Evolutionary conservation across 768 basidiomycete species (phyloP).

Genomic region (Suillus clintonianus): DNA sequence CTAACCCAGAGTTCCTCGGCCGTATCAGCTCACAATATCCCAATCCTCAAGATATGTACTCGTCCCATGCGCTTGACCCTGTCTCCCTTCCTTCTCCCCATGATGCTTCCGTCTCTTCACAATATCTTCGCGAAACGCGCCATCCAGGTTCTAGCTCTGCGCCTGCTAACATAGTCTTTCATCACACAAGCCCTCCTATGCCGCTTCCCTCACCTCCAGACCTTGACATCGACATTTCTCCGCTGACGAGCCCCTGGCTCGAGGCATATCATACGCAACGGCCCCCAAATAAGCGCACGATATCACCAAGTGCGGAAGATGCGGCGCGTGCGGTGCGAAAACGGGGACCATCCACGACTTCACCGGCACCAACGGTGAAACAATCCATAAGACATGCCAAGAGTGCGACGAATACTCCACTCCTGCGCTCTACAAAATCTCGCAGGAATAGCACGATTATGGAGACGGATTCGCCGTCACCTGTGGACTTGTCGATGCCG

Average conservation of each 20-base stretch:
- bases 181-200: conserved; percentile 38
- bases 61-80: conserved; percentile 25
- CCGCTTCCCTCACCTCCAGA: conserved; percentile 49
- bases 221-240: conserved; percentile 74
- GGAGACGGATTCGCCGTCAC: conserved; percentile 71
- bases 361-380: conserved; percentile 10
- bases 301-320: conserved; percentile 61
- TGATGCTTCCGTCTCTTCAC: conserved; percentile 27
- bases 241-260: conserved; percentile 81
- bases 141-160: conserved; percentile 59
- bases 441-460: conserved; percentile 44
- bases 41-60: conserved; percentile 26
- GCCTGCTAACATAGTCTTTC: conserved; percentile 73
- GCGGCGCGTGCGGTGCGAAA: conserved; percentile 47
- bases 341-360: conserved; percentile 42
- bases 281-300: conserved; percentile 51
- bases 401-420: conserved; percentile 62
- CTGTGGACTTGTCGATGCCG: conserved; percentile 88
- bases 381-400: conserved; percentile 33
- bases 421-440: conserved; percentile 48
- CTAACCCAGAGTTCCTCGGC: conserved; percentile 58
- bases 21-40: conserved; percentile 58
- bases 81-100: conserved; percentile 31
- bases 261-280: conserved; percentile 52
- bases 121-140: conserved; percentile 18